Base-by-base conservation (phyloP, 768 basidiomycete genomes). In the Pleurotus tuber-regium region DNA sequence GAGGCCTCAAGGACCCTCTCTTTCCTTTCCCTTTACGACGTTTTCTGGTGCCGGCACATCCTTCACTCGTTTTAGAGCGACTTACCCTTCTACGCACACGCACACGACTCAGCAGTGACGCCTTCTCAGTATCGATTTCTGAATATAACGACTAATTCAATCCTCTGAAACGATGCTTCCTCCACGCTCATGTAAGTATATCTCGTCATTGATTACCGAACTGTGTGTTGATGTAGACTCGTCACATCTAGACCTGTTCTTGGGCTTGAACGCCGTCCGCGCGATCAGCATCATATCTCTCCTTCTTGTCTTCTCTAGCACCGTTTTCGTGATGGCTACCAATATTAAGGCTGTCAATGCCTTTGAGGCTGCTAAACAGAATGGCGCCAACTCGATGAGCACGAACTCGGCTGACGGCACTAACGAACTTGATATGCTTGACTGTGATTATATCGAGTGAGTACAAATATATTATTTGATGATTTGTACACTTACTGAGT, bases 381-480 rank as follows among this genome's bases (percentile, higher is more conserved):
- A 14, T 53, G 53, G 18, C 65, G 60, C 19, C 65, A n/a, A n/a
- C n/a, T n/a, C n/a, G n/a, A 19, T 48, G n/a, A 28, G 46, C 46
- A 33, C 28, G 21, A 46, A 38, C 35, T 38, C 69, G 24, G 60
- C 63, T 29, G 57, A 61, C 11, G 66, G 57, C 51, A 67, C 68
- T 19, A 66, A 56, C 14, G 51, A 68, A 38, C 63, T 60, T 14
- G 54, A 57, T 21, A 62, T 78, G 33, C 59, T 66, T 35, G 75
- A 87, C 60, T 85, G 82, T 60, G 89, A 93, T 58, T 94, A 93
- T 65, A 88, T 91, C 57, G 74, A 80, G 82, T 90, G 66, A 48
- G 83, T 71, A 52, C 44, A 16, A 16, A 47, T 52, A 24, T 11
- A n/a, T 26, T 39, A 4, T 24, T 40, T 47, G 25, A 35, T 43